Base-by-base conservation (phyloP, 495 filamentous ascomycete genomes). In the Xylaria longipes region DNA sequence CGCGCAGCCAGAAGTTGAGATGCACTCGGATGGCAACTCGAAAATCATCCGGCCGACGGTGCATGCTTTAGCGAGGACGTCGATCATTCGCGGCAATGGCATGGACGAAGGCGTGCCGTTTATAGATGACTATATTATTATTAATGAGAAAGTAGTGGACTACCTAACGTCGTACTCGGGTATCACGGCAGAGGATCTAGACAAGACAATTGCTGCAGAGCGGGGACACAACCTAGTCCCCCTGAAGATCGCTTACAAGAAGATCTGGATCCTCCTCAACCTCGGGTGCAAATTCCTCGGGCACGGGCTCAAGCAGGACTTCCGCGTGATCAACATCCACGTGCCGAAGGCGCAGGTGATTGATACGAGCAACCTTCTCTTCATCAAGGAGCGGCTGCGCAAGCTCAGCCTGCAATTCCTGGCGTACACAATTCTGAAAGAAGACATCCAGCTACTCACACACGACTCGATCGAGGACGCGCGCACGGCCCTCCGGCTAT, bases 401-500 rank as follows among this genome's bases (percentile, higher is more conserved):
- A 94, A 94, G 76, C 87, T 99, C 1, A 93, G 90, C 56, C 87
- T 99, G 7, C 90, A 93, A 35, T 97, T 97, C 78, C 84, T 99
- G 12, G 93, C 95, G 6, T 94, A 93, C 89, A 88, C 89, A 29
- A 84, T 99, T 11, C 89, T 99, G 33, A 92, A 93, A 73, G 93
- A 97, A 78, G 91, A 93, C 71, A 97, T 99, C 71, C 96, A 99
- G 82, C 87, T 90, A 70, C 90, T 91, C 66, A 93, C 89, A 12
- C 96, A 99, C 78, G 97, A 99, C 79, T 93, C 89, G 0, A 94
- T 98, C 69, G 96, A 98, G 78, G 96, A 99, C 76, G 95, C 96
- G 7, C 87, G 90, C 27, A 96, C 95, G 61, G 95, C 97, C 8
- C 85, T 98, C 22, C 91, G 91, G 76, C 86, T 99, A 5, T 98